These are phyloP conservation scores for Chaetothyriales sp. DNA, from an alignment of 2,329 filamentous ascomycete species.

Conservation along the genomic window DNA sequence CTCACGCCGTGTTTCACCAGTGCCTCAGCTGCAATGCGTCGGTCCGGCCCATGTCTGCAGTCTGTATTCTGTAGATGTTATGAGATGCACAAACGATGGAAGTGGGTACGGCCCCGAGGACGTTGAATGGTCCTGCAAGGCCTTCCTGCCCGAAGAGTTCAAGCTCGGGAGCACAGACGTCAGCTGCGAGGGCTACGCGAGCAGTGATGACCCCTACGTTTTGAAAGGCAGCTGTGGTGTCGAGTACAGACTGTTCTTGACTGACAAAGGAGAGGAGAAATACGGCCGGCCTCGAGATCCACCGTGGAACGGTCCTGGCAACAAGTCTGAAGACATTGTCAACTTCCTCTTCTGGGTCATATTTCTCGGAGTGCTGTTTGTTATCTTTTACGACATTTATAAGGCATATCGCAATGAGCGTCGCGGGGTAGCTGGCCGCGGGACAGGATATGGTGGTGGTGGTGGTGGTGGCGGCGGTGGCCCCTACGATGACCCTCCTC, in stretches of 20 bases:
- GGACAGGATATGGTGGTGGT: constrained; percentile 22
- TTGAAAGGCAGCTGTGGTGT: constrained; percentile 85
- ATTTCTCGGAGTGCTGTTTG: constrained; percentile 20
- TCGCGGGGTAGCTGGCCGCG: constrained; percentile 8
- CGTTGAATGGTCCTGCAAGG: constrained; percentile 82
- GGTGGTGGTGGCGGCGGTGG: constrained; percentile 18
- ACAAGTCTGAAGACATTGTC: constrained; percentile 9
- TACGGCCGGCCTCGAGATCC: constrained; percentile 39
- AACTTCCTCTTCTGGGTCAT: constrained; percentile 22
- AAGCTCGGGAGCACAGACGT: constrained; percentile 79
- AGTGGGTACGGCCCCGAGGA: constrained; percentile 63
- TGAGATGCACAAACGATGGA: constrained; percentile 83
- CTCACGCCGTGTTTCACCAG: constrained; percentile 57
- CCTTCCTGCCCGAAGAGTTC: constrained; percentile 45
- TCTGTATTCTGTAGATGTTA: constrained; percentile 59
- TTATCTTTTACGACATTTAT: constrained; percentile 18
- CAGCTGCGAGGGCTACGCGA: constrained; percentile 74
- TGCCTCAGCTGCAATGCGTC: constrained; percentile 67
- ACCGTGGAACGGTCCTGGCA: constrained; percentile 8
- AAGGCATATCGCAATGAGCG: constrained; percentile 19
- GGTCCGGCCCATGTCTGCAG: constrained; percentile 50
- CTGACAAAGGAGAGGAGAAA: constrained; percentile 55
- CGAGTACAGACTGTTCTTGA: constrained; percentile 70
- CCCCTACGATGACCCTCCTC: constrained; percentile 27
- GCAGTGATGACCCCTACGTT: constrained; percentile 65